These are phyloP conservation scores for Globisporangium canariense DNA, from an alignment of 352 stramenopile species.

Conservation along the genomic window DNA sequence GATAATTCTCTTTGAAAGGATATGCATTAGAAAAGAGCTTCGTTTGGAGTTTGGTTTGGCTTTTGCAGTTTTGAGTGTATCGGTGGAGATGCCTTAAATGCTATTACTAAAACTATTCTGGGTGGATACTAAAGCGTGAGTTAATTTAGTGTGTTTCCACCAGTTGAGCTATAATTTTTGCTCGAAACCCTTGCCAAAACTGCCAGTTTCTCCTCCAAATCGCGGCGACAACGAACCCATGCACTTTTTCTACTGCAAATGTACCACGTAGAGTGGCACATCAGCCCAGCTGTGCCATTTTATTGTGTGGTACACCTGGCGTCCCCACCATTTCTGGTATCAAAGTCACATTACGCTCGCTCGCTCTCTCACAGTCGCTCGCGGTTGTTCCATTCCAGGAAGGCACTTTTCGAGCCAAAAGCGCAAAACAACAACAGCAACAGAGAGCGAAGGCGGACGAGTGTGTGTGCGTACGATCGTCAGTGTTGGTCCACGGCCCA, in stretches of 20 bases:
- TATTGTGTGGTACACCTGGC: neutral
- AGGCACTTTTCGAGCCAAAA: slow-evolving; percentile 4
- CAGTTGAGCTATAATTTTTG: too few species aligned
- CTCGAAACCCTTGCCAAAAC: too few species aligned
- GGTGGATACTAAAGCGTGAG: too few species aligned
- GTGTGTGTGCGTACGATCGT: neutral
- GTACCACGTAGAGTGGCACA: neutral
- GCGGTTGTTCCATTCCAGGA: neutral
- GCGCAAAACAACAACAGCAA: neutral
- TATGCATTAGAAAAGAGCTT: neutral
- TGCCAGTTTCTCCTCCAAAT: neutral
- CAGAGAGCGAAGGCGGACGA: neutral
- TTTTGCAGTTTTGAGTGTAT: neutral
- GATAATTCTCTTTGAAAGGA: neutral
- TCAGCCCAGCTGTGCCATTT: neutral
- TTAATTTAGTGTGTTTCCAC: too few species aligned
- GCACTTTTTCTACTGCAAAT: neutral
- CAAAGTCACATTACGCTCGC: neutral
- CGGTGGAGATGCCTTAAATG: neutral
- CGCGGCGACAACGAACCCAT: neutral
- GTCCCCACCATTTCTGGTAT: neutral
- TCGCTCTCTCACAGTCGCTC: neutral
- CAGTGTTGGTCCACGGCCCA: slow-evolving; percentile 1
- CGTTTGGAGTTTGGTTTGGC: neutral
- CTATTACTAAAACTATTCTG: too few species aligned